These are phyloP conservation scores for Trichothecium sympodiale DNA, from an alignment of 2,329 filamentous ascomycete species.

Conservation along the genomic window DNA sequence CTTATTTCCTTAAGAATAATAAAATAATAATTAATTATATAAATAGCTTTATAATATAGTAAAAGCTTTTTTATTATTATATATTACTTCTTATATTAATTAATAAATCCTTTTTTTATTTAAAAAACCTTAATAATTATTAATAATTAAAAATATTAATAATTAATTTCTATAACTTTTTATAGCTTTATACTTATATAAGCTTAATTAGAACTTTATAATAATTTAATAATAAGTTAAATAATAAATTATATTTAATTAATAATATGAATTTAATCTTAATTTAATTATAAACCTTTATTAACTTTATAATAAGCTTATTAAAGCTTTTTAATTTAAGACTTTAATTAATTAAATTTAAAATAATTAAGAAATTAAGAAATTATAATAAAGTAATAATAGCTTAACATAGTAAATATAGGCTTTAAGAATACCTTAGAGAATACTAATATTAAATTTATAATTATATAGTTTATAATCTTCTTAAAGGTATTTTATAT, in stretches of 20 bases:
- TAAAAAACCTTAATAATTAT: not conserved
- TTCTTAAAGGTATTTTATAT: too few relatives aligned
- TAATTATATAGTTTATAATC: too few relatives aligned
- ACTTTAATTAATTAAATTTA: conserved; percentile 1
- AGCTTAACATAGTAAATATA: too few relatives aligned
- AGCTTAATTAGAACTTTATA: not conserved
- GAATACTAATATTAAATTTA: too few relatives aligned
- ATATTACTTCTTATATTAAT: not conserved
- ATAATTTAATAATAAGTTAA: not conserved
- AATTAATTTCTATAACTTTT: not conserved
- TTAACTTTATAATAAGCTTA: not conserved
- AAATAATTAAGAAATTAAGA: conserved; percentile 1
- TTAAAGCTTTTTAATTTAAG: too few relatives aligned
- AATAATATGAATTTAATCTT: not conserved
- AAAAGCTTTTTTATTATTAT: not conserved
- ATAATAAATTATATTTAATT: too few relatives aligned
- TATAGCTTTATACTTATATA: conserved; percentile 1
- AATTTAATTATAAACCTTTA: not conserved
- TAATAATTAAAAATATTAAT: not conserved
- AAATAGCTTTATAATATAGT: too few relatives aligned
- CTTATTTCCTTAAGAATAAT: conserved; percentile 1
- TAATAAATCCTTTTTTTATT: not conserved
- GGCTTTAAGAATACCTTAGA: too few relatives aligned
- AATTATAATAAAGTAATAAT: conserved; percentile 1
- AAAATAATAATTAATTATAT: conserved; percentile 1